These are phyloP conservation scores for Fraxinus latifolia DNA, from an alignment of 305 asterid species.

Conservation along the genomic window DNA sequence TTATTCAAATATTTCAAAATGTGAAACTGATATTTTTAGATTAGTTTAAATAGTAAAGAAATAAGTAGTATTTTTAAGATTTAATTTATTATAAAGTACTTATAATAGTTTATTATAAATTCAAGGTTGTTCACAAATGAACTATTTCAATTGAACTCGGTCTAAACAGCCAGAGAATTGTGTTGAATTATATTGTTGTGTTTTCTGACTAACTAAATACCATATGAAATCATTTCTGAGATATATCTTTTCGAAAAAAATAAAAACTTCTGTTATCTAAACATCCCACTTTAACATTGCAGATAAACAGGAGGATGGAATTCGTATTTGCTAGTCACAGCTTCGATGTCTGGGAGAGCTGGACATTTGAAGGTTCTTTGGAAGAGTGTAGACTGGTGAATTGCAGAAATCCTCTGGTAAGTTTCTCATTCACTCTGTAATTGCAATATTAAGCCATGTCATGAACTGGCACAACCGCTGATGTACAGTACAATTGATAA, in stretches of 20 bases:
- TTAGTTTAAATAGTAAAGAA: neutral
- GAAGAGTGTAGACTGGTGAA: conserved; percentile 92
- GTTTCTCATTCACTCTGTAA: conserved; percentile 23
- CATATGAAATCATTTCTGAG: neutral
- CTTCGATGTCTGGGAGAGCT: conserved; percentile 97
- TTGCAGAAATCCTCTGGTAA: conserved; percentile 89
- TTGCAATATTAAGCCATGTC: neutral
- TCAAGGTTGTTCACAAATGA: neutral
- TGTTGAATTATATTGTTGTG: neutral
- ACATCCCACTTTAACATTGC: conserved; percentile 22
- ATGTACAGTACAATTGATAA: neutral
- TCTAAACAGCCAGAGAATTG: neutral
- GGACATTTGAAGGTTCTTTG: conserved; percentile 86
- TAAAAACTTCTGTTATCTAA: neutral
- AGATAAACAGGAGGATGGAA: conserved; percentile 99
- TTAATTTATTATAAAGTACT: neutral
- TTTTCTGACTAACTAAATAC: neutral
- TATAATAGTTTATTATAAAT: neutral
- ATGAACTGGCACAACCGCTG: neutral
- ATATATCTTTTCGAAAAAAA: neutral
- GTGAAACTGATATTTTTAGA: neutral
- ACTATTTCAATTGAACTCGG: neutral
- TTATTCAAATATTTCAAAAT: neutral
- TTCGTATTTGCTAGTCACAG: conserved; percentile 93
- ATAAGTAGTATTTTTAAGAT: neutral